Evolutionary conservation across 257 asterid genomes (phyloP).

Genomic region (Plantago elongata): DNA sequence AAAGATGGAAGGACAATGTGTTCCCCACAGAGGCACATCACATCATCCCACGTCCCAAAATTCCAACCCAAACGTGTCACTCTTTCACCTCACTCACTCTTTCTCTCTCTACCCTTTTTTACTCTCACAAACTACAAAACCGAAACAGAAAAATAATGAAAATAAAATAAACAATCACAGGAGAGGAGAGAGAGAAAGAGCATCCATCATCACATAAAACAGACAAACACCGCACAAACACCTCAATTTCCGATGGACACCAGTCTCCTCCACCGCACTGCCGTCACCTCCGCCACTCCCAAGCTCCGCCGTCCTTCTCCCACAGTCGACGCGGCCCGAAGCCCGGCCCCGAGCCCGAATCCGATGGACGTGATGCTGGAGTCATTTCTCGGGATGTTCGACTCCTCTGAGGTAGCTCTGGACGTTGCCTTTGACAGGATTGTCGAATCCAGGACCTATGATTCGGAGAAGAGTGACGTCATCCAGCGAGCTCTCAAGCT

Average conservation of each 20-base stretch:
- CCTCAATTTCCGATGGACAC: conserved; percentile 40
- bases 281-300: conserved; percentile 34
- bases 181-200: no score
- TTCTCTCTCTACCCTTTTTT: no score
- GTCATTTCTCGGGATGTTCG: conserved; percentile 45
- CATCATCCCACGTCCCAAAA: no score
- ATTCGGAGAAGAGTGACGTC: conserved; percentile 44
- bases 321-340: conserved; percentile 18
- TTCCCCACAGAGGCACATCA: no score
- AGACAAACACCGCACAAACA: no score
- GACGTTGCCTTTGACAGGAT: conserved; percentile 62
- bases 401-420: conserved; percentile 40
- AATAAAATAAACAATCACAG: no score
- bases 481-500: conserved; percentile 61
- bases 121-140: no score
- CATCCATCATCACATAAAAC: no score
- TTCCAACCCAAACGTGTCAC: no score
- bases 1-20: no score
- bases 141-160: no score
- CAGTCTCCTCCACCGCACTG: conserved; percentile 31
- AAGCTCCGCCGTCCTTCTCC: conserved; percentile 65
- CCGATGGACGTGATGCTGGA: conserved; percentile 55
- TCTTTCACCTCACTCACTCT: no score
- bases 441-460: conserved; percentile 41
- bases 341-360: conserved; percentile 17